Evolutionary conservation across 1,139 yeast genomes (phyloP).

Genomic region (Yarrowia galli): DNA sequence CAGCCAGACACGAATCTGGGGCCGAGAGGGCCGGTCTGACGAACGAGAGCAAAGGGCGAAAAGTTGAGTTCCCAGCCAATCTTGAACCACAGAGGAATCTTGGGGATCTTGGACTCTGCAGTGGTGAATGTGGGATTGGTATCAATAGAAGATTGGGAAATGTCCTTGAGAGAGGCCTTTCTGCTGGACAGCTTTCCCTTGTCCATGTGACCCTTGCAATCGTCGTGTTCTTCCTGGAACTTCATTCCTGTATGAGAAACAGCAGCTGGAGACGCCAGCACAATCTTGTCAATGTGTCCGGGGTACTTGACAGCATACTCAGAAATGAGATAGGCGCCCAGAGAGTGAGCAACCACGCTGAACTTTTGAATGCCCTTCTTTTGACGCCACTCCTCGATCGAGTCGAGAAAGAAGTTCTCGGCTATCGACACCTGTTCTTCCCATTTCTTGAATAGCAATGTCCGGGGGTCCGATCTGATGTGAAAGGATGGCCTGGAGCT

Average conservation of each 20-base stretch:
- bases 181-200: slow-evolving; percentile 16
- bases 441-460: slow-evolving; percentile 16
- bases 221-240: slow-evolving; percentile 37
- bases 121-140: slow-evolving; percentile 28
- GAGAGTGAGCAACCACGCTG: slow-evolving; percentile 85
- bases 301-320: slow-evolving; percentile 82
- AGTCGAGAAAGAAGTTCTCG: slow-evolving; percentile 79
- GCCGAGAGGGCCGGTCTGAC: slow-evolving; percentile 54
- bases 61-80: slow-evolving; percentile 54
- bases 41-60: slow-evolving; percentile 53
- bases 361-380: slow-evolving; percentile 60
- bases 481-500: slow-evolving; percentile 67
- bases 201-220: not conserved
- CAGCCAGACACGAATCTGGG: slow-evolving; percentile 54
- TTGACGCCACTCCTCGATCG: slow-evolving; percentile 84
- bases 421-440: slow-evolving; percentile 55
- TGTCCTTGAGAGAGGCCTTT: slow-evolving; percentile 19
- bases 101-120: slow-evolving; percentile 39
- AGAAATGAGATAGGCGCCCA: slow-evolving; percentile 88
- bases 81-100: slow-evolving; percentile 48
- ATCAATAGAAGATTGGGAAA: slow-evolving; percentile 5
- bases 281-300: slow-evolving; percentile 64
- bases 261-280: slow-evolving; percentile 89
- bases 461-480: slow-evolving; percentile 46
- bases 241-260: slow-evolving; percentile 54